Base-by-base conservation (phyloP, 768 basidiomycete species). In the Mycena latifolia region DNA sequence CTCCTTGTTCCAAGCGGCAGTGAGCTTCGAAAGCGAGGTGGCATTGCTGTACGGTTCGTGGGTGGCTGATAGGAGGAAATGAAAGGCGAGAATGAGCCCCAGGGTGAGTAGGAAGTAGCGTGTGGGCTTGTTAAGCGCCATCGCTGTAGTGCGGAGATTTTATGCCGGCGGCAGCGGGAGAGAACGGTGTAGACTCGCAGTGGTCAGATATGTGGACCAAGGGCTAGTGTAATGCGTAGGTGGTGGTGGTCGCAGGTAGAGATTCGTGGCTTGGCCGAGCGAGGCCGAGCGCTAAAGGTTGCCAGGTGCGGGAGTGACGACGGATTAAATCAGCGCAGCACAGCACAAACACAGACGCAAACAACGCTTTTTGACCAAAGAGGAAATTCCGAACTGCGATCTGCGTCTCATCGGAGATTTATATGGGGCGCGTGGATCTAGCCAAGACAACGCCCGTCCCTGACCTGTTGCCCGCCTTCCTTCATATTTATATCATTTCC, bases 41-140 rank as follows among this genome's bases (percentile, higher is more conserved):
- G 83, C 82, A 46, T 81, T 80, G 58, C 82, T 80, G 71, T 88
- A 88, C 17, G 78, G 78, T 69, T 84, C 84, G 69, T 86, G 85
- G 0, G 86, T 84, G 74, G 86, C 78, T 66, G 78, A 79, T 55
- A 87, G 78, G 61, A 87, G 81, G 63, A 83, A 85, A 70, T 88
- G 86, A 5, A 70, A 24, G 1, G 69, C 27, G 48, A 70, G 25
- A 14, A 70, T 31, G 41, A 66, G 48, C 46, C 46, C 60, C 12
- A 70, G 58, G 22, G 29, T 25, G 14, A 66, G 33, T 10, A 70
- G 56, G 11, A 69, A 12, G 53, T 62, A 69, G 22, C 69, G 69
- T 5, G 64, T 39, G 6, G 68, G 68, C 29, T 63, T 65, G 50
- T 62, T 69, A 2, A 65, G 48, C 48, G 55, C 48, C 55, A 57